Conservation (phyloP, 805 yeast species). For the Cyberlindnera sargentensis region DNA sequence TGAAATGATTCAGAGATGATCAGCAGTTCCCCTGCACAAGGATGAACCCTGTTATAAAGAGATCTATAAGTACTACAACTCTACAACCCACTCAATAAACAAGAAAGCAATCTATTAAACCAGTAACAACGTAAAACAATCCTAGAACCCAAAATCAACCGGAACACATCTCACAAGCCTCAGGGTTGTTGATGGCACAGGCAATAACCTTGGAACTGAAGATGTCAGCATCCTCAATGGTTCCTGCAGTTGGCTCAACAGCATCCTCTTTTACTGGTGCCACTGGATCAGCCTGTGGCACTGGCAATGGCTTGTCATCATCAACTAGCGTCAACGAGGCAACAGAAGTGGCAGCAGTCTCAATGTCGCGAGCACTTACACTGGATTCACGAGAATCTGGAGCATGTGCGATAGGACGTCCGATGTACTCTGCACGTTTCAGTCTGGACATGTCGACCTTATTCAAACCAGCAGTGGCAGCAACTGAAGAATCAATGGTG, state of each 20-base stretch:
- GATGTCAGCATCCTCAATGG: slow-evolving; percentile 63
- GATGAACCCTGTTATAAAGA: too few species aligned
- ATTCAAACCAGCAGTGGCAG: slow-evolving; percentile 77
- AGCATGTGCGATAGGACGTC: slow-evolving; percentile 14
- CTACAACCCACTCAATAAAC: too few species aligned
- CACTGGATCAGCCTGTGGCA: slow-evolving; percentile 16
- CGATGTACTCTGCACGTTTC: slow-evolving; percentile 31
- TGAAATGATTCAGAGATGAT: too few species aligned
- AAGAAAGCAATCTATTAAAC: not conserved
- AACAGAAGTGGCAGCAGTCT: slow-evolving; percentile 28
- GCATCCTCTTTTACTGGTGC: slow-evolving; percentile 11
- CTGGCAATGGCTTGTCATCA: slow-evolving; percentile 25
- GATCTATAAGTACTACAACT: too few species aligned
- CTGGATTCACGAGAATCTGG: slow-evolving; percentile 20
- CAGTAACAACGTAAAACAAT: not conserved
- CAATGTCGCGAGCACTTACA: slow-evolving; percentile 28
- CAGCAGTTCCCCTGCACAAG: too few species aligned
- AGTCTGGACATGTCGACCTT: slow-evolving; percentile 29
- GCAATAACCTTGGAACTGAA: slow-evolving; percentile 91
- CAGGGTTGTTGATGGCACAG: slow-evolving; percentile 95
- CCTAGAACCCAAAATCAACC: slow-evolving; percentile 43
- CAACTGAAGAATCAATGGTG: slow-evolving; percentile 85
- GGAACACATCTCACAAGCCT: slow-evolving; percentile 98
- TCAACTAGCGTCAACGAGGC: slow-evolving; percentile 36
- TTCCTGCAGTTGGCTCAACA: slow-evolving; percentile 27